Percentiles rank a stretch among this genome's conserved stretches.
Evolutionary conservation across 805 yeast species (phyloP).

Genomic region (Jamesozyma jinghongensis): DNA sequence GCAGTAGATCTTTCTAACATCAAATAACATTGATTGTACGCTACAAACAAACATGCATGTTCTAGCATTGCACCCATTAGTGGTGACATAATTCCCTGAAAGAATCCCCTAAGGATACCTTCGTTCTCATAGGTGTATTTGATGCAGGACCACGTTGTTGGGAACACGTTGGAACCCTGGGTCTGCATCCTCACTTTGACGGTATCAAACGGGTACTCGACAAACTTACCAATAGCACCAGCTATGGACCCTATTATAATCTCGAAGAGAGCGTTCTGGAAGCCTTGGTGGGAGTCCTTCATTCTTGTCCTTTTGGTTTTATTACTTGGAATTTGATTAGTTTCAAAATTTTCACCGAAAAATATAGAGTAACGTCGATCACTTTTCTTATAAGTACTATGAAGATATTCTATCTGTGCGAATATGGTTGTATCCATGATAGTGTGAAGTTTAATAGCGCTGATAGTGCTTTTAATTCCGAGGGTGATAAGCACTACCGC

Average conservation of each 20-base stretch:
- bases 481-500: too few relatives aligned
- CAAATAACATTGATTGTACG: constrained; percentile 44
- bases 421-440: too few relatives aligned
- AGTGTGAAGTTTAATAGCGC: too few relatives aligned
- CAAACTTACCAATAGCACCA: constrained; percentile 74
- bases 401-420: too few relatives aligned
- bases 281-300: neutral
- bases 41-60: constrained; percentile 67
- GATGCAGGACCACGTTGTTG: constrained; percentile 60
- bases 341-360: too few relatives aligned
- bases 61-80: constrained; percentile 86
- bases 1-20: constrained; percentile 23
- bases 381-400: too few relatives aligned
- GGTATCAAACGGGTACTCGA: constrained; percentile 92
- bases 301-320: neutral
- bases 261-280: constrained; percentile 25
- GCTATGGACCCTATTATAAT: constrained; percentile 39
- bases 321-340: too few relatives aligned
- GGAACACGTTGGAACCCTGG: constrained; percentile 50
- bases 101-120: constrained; percentile 65
- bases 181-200: constrained; percentile 80
- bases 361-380: too few relatives aligned
- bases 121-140: constrained; percentile 52
- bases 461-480: too few relatives aligned
- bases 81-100: constrained; percentile 72